phyloP scores from a whole-genome alignment of 179 eudicot species.

The Gypsophila paniculata region DNA sequence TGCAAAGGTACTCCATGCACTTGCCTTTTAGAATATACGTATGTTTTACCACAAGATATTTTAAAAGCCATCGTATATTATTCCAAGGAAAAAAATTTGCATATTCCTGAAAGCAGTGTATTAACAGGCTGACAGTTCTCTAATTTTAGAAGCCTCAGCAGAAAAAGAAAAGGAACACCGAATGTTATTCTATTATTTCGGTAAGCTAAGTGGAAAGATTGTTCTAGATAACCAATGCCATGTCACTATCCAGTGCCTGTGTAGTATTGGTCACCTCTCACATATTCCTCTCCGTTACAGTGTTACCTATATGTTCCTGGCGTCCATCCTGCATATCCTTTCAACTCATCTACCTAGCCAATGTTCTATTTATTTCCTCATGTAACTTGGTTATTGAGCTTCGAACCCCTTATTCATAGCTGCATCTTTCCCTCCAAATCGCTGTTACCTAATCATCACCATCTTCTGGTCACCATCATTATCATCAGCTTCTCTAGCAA shows the following conservation, averaged over 20 bases:
- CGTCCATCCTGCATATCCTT: background rate
- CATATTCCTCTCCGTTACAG: background rate
- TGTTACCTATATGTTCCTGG: background rate
- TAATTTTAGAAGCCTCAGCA: background rate
- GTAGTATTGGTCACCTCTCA: background rate
- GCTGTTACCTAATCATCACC: too few relatives aligned
- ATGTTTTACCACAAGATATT: background rate
- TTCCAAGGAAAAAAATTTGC: background rate
- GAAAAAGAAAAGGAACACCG: background rate
- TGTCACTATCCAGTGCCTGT: background rate
- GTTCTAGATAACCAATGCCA: background rate
- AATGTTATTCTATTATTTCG: background rate
- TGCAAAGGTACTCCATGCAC: slow-evolving; percentile 58
- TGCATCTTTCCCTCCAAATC: background rate
- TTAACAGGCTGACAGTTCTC: background rate
- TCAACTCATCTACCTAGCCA: background rate
- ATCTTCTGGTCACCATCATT: too few relatives aligned
- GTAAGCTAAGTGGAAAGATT: background rate
- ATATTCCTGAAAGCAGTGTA: background rate
- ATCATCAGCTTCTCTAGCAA: background rate
- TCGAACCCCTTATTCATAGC: background rate
- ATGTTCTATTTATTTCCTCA: background rate
- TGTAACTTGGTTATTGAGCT: background rate
- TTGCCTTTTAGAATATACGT: slow-evolving; percentile 7
- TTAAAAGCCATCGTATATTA: background rate